Evolutionary conservation across 805 yeast genomes (phyloP).

Genomic region (Clavispora vitiphila): DNA sequence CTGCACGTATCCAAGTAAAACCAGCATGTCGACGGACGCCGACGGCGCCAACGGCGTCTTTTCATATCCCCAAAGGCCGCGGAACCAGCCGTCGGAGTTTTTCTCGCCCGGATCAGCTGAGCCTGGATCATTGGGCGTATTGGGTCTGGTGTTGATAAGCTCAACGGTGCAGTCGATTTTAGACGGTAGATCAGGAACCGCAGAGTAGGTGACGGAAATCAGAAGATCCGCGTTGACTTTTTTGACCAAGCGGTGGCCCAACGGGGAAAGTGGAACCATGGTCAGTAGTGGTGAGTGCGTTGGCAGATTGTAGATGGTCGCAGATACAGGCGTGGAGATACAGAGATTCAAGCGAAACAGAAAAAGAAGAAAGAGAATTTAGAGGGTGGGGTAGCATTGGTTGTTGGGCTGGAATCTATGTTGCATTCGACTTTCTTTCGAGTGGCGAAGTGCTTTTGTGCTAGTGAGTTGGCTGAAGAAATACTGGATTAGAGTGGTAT

Average conservation of each 20-base stretch:
- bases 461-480: too few relatives aligned
- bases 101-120: not conserved
- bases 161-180: slow-evolving; percentile 9
- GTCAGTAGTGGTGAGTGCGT: not conserved
- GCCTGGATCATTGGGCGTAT: not conserved
- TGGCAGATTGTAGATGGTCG: not conserved
- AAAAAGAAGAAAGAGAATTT: too few relatives aligned
- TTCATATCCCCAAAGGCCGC: slow-evolving; percentile 8
- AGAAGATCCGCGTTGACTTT: not conserved
- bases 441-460: too few relatives aligned
- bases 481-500: too few relatives aligned
- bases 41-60: not conserved
- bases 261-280: slow-evolving; percentile 2
- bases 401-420: too few relatives aligned
- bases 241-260: slow-evolving; percentile 1
- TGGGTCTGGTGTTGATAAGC: slow-evolving; percentile 4
- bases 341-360: too few relatives aligned
- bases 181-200: slow-evolving; percentile 4
- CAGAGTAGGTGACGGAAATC: slow-evolving; percentile 5
- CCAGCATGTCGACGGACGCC: slow-evolving; percentile 5
- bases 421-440: too few relatives aligned
- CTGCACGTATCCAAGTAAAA: slow-evolving; percentile 36
- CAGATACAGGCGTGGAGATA: not conserved
- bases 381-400: too few relatives aligned
- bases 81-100: slow-evolving; percentile 6